Base-by-base conservation (phyloP, 208 protist species). In the Balamuthia mandrillaris region DNA sequence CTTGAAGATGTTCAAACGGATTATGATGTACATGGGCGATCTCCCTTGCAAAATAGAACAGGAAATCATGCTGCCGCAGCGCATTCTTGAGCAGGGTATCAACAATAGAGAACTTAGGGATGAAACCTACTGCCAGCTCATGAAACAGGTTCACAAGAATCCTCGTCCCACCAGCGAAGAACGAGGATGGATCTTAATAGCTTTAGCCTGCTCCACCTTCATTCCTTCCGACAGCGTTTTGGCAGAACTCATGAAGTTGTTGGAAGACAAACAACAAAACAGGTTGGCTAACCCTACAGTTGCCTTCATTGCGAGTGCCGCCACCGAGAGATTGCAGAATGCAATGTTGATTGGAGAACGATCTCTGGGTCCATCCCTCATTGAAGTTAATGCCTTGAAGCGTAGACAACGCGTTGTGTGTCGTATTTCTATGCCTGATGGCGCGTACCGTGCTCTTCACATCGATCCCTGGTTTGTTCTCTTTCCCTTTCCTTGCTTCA, bases 1-100 rank as follows among this genome's bases (percentile, higher is more conserved):
- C n/a, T n/a, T n/a, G n/a, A n/a, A n/a, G n/a, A n/a, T n/a, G n/a
- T n/a, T n/a, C n/a, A n/a, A n/a, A n/a, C n/a, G n/a, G n/a, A n/a
- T n/a, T n/a, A n/a, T n/a, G n/a, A n/a, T 31, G 65, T 78, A 78
- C 42, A 81, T 81, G 74, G 74, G 74, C 45, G 74, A 81, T 27
- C 61, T 63, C 31, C 74, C 74, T 31, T 47, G 49, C 7, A 44
- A 51, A 14, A 33, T 81, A 1, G 61, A 41, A 33, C 74, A 81
- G 74, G 2, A 18, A 33, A 81, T 63, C 49, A 44, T 51, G n/a
- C 74, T 81, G 10, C 74, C 74, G 14, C 37, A 44, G n/a, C 42
- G 61, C 37, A 14, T 35, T 0, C 56, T 81, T 33, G 49, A 81
- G 52, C 56, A 51, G 52, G 74, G 49, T 37, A 81, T 81, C 52